Base-by-base conservation (phyloP, 2,329 filamentous ascomycete species). In the Fusarium devonianum region DNA sequence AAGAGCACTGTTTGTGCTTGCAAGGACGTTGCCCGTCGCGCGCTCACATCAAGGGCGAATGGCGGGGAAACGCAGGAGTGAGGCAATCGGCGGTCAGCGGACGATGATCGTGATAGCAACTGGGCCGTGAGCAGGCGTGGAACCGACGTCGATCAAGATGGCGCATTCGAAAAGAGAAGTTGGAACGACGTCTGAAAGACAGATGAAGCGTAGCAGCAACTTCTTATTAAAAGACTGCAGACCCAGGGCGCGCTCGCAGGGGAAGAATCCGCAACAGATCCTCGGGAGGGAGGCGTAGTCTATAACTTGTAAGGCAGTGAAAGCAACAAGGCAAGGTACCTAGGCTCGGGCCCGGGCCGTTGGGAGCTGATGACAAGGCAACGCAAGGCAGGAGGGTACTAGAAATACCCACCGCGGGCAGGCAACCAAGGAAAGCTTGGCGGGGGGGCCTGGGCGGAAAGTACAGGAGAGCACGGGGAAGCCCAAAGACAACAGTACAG, bases 61-160 rank as follows among this genome's bases (percentile, higher is more conserved):
- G 40, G 47, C 38, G 58, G 60, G 60, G 56, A 58, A 48, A 30
- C 41, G 48, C 43, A 37, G 33, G 35, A 35, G 26, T 46, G 49
- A 60, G 54, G 54, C 45, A 58, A 50, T 52, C 53, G 43, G 57
- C 60, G 58, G 60, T 60, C 55, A 64, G 58, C 43, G 37, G 50
- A 38, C 33, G 44, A 56, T 28, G 43, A 54, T 58, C 33, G 40
- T 37, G 32, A 34, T 32, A 39, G 49, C 16, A 33, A 41, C 22
- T 32, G 29, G 37, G 38, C 36, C 56, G 50, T 52, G 37, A 28
- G 32, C 41, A 32, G 29, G 35, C 30, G 43, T 28, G 33, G 33
- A 32, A 19, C 28, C 25, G 34, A 13, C 25, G 43, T 37, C 47
- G 56, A 49, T 49, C 22, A 36, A 14, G 52, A 50, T 43, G 56